Conservation (phyloP, 192 early-diverging fungal genomes). For the Obelidium mucronatum region DNA sequence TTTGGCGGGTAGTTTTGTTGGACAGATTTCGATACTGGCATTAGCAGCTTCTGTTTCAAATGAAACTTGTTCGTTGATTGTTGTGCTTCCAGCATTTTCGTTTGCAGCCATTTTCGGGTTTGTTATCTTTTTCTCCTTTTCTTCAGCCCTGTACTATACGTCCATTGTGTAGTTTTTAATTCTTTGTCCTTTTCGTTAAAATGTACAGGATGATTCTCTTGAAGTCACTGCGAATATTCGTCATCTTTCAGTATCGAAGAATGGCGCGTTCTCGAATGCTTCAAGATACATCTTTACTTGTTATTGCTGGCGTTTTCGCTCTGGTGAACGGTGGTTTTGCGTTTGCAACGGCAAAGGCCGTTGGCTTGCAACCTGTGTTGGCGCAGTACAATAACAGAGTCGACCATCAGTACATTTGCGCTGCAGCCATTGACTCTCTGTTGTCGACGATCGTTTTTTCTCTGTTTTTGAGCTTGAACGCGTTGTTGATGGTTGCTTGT, state of each 20-base stretch:
- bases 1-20: neutral
- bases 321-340: conserved; percentile 2
- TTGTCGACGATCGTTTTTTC: neutral
- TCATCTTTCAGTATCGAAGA: conserved; percentile 21
- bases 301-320: neutral
- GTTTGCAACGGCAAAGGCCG: neutral
- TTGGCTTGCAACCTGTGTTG: neutral
- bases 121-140: neutral
- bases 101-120: neutral
- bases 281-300: neutral
- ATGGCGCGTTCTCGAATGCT: conserved; percentile 4
- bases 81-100: neutral
- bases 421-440: neutral
- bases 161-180: no score
- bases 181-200: no score
- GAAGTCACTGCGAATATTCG: conserved; percentile 6
- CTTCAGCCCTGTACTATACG: no score
- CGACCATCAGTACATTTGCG: no score
- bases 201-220: conserved; percentile 29
- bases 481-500: neutral
- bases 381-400: neutral
- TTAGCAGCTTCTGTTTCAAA: neutral
- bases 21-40: neutral
- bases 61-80: neutral
- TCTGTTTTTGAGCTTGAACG: neutral